Conservation (phyloP, 352 stramenopile genomes). For the Phytophthora europaea region DNA sequence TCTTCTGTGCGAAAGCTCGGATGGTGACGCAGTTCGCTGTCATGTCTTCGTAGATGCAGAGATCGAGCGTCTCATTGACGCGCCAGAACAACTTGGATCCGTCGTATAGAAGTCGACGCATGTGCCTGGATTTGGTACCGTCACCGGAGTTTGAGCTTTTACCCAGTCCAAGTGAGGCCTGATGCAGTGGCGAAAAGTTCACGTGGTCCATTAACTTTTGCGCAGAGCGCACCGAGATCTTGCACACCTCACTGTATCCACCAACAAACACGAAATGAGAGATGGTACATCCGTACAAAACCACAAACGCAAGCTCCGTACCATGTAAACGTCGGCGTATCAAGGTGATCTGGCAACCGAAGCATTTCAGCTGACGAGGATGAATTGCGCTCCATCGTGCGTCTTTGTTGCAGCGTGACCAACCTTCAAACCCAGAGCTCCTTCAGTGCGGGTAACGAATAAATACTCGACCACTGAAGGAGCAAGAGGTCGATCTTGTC, state of each 20-base stretch:
- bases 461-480: background rate
- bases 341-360: slow-evolving; percentile 37
- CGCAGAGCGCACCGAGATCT: slow-evolving; percentile 88
- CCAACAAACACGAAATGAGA: slow-evolving; percentile 9
- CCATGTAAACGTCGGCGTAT: slow-evolving; percentile 80
- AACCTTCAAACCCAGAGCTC: background rate
- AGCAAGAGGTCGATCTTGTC: slow-evolving; percentile 5
- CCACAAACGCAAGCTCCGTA: slow-evolving; percentile 27
- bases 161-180: slow-evolving; percentile 74
- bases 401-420: background rate
- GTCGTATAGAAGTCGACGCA: slow-evolving; percentile 82
- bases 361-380: slow-evolving; percentile 29
- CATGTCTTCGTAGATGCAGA: slow-evolving; percentile 86
- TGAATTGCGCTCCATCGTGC: slow-evolving; percentile 21
- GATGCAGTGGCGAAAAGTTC: slow-evolving; percentile 90
- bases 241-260: slow-evolving; percentile 81
- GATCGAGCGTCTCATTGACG: slow-evolving; percentile 87
- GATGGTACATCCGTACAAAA: background rate
- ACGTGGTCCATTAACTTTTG: slow-evolving; percentile 91
- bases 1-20: slow-evolving; percentile 64
- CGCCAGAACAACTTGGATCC: slow-evolving; percentile 90
- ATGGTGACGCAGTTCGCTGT: slow-evolving; percentile 77
- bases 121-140: slow-evolving; percentile 28
- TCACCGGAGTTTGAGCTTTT: slow-evolving; percentile 25
- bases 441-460: background rate